Evolutionary conservation across 2,329 filamentous ascomycete species (phyloP).

Genomic region (Fusarium sp.): DNA sequence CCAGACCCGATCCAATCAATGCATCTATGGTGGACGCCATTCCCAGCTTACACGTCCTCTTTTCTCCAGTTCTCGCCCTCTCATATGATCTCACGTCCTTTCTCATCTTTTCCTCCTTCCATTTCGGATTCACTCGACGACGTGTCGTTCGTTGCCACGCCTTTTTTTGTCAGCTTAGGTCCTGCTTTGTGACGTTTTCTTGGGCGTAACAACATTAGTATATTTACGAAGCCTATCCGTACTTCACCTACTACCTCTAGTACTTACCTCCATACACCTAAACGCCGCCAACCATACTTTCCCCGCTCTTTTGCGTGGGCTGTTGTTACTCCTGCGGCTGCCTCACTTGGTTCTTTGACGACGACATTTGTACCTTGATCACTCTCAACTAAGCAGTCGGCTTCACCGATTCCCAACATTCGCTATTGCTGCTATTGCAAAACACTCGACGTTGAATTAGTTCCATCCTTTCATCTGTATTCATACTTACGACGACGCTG

Average conservation of each 20-base stretch:
- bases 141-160: constrained; percentile 40
- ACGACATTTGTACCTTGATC: constrained; percentile 18
- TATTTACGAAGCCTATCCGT: background rate
- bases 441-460: background rate
- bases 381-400: constrained; percentile 19
- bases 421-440: constrained; percentile 4
- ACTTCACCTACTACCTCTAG: background rate
- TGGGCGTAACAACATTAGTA: constrained; percentile 8
- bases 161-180: constrained; percentile 12
- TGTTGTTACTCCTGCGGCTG: constrained; percentile 27
- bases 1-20: constrained; percentile 31
- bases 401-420: constrained; percentile 8
- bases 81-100: constrained; percentile 21
- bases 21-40: constrained; percentile 19
- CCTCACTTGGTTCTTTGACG: constrained; percentile 21
- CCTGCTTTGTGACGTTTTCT: constrained; percentile 11
- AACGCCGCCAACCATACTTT: constrained; percentile 16
- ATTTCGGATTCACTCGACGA: constrained; percentile 36
- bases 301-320: constrained; percentile 34
- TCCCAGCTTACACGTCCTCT: constrained; percentile 26
- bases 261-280: background rate
- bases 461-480: background rate
- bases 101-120: constrained; percentile 21
- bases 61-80: constrained; percentile 19
- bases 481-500: constrained; percentile 26